Base-by-base conservation (phyloP, 306 rosid species). In the Begonia peltatifolia region DNA sequence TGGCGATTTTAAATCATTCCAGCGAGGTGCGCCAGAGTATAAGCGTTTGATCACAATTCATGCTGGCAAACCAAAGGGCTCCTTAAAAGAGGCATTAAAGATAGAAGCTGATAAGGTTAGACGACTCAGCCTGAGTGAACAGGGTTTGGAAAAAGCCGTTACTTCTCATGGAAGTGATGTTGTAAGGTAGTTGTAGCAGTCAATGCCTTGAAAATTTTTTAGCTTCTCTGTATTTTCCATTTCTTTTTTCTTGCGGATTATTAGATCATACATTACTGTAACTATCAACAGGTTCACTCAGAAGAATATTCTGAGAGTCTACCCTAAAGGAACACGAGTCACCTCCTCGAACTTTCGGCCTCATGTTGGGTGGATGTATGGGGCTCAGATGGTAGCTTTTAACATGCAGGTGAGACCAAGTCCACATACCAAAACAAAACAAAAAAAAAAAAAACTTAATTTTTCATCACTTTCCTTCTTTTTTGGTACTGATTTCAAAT, bases 321-420 rank as follows among this genome's bases (percentile, higher is more conserved):
- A 85, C 63, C 97, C 97, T 0, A 90, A 78, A 69, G 97, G 95
- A 61, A 74, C 86, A 7, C 79, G 97, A 14, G 68, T 90, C 38
- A 85, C 46, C 46, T 90, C 95, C 52, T 68, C 92, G 42, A 90
- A 90, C 74, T 90, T 67, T 73, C 63, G 69, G 75, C 95, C 97
- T 2, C 78, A 74, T 71, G 65, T 89, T 58, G 95, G 85, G 68
- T 89, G 97, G 97, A 78, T 63, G 14, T 85, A 85, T 35, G 97
- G 97, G 56, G 97, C 90, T 70, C 97, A 85, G 69, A 82, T 89
- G 95, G 94, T 85, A 57, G 97, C 90, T 30, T 74, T 85, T 57
- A 90, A 90, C 72, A 90, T 90, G 95, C 97, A 90, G 97, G 95
- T 80, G 50, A 67, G 77, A 50, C 23, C 23, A 20, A 20, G 38